These are phyloP conservation scores for Besnoitia besnoiti DNA, from an alignment of 169 alveolate species.

Conservation along the genomic window DNA sequence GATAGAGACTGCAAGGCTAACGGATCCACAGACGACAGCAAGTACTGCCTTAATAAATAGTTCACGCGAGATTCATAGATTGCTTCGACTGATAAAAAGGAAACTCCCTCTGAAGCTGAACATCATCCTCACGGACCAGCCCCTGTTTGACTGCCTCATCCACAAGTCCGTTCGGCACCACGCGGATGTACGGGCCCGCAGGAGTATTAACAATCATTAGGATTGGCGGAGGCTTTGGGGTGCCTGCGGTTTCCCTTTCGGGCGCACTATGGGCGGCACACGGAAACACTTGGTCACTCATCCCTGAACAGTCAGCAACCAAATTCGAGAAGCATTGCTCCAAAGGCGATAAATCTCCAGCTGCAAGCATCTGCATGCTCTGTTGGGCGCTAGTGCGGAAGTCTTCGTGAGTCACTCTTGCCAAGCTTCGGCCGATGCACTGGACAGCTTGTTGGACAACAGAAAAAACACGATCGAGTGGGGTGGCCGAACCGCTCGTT, in stretches of 20 bases:
- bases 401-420: not conserved
- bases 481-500: not conserved
- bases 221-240: conserved; percentile 25
- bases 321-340: conserved; percentile 33
- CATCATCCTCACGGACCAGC: conserved; percentile 29
- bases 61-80: not conserved
- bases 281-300: conserved; percentile 36
- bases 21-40: no score
- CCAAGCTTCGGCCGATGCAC: not conserved
- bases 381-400: not conserved
- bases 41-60: no score
- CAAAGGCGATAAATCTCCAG: not conserved
- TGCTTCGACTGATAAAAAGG: conserved; percentile 4
- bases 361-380: not conserved
- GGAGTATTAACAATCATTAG: conserved; percentile 45
- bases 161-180: conserved; percentile 37
- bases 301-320: not conserved
- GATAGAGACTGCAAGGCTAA: no score
- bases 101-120: conserved; percentile 42
- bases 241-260: not conserved
- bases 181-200: conserved; percentile 45
- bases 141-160: conserved; percentile 44
- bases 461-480: not conserved
- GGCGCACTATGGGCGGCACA: not conserved
- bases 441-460: not conserved